Percentiles rank a stretch among this genome's conserved stretches.
Conservation (phyloP, 2,329 filamentous ascomycete species). For the Hypomyces rosellus region DNA sequence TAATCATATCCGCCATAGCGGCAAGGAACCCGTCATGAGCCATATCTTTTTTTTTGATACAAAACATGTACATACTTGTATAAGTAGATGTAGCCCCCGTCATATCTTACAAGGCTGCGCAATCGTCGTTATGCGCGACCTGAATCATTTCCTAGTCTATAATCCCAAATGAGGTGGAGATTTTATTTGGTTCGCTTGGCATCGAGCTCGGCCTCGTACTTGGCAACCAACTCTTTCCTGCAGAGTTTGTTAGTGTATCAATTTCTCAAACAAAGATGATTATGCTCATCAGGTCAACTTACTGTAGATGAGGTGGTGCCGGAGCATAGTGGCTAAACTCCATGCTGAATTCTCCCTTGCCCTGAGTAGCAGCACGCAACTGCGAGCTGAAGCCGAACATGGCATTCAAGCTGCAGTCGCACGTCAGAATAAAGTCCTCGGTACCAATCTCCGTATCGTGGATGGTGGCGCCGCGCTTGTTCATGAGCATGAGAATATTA, state of each 20-base stretch:
- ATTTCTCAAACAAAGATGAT: neutral
- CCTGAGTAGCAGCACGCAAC: constrained; percentile 87
- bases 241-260: constrained; percentile 10
- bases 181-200: constrained; percentile 48
- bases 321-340: constrained; percentile 95
- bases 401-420: constrained; percentile 87
- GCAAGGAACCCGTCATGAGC: neutral
- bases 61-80: neutral
- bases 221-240: constrained; percentile 53
- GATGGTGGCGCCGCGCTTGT: constrained; percentile 93
- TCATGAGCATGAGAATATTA: constrained; percentile 87
- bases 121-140: too few relatives aligned
- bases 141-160: neutral
- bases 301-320: constrained; percentile 84
- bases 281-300: constrained; percentile 20
- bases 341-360: constrained; percentile 98
- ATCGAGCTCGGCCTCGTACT: constrained; percentile 53
- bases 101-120: too few relatives aligned
- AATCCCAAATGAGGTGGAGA: neutral
- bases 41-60: neutral
- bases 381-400: constrained; percentile 98
- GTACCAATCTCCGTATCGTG: constrained; percentile 89
- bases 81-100: too few relatives aligned
- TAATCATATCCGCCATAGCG: too few relatives aligned
- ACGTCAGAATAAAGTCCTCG: constrained; percentile 88